phyloP scores from a whole-genome alignment of 192 early-diverging fungal species.

The Backusella psychrophila region DNA sequence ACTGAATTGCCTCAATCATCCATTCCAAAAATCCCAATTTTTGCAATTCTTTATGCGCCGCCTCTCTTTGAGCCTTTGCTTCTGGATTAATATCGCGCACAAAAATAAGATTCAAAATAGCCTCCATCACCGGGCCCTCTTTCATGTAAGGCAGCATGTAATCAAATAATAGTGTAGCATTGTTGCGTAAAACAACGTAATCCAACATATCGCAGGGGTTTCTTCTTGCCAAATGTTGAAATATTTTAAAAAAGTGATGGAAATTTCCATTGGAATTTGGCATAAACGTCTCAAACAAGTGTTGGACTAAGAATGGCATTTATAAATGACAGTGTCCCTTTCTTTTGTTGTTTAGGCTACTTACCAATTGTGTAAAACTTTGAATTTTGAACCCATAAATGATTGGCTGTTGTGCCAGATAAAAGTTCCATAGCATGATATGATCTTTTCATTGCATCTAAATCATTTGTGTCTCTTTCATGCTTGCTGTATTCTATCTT shows the following conservation, averaged over 20 bases:
- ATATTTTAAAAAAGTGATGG: slow-evolving; percentile 33
- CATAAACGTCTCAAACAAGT: slow-evolving; percentile 24
- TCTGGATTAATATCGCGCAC: slow-evolving; percentile 23
- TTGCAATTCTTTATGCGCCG: slow-evolving; percentile 1
- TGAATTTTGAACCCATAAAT: slow-evolving; percentile 27
- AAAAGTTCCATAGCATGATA: slow-evolving; percentile 39
- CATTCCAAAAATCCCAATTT: slow-evolving; percentile 19
- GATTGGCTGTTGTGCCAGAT: slow-evolving; percentile 21
- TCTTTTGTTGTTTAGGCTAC: too few relatives aligned
- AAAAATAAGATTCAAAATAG: slow-evolving; percentile 24
- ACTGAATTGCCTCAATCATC: slow-evolving; percentile 17
- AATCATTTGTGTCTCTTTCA: slow-evolving; percentile 21
- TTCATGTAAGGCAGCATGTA: slow-evolving; percentile 28
- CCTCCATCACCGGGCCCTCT: slow-evolving; percentile 17
- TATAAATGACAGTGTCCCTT: too few relatives aligned
- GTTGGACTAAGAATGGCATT: not conserved
- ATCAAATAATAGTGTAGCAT: slow-evolving; percentile 24
- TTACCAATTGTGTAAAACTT: slow-evolving; percentile 29
- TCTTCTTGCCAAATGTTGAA: slow-evolving; percentile 26
- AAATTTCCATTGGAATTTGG: slow-evolving; percentile 30
- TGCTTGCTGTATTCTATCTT: slow-evolving; percentile 11
- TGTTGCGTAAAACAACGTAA: slow-evolving; percentile 11
- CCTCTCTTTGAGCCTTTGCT: slow-evolving; percentile 20
- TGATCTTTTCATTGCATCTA: slow-evolving; percentile 32
- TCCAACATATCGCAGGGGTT: slow-evolving; percentile 31